phyloP scores from a whole-genome alignment of 176 grass and related monocot genomes.

The Oryza glaberrima region DNA sequence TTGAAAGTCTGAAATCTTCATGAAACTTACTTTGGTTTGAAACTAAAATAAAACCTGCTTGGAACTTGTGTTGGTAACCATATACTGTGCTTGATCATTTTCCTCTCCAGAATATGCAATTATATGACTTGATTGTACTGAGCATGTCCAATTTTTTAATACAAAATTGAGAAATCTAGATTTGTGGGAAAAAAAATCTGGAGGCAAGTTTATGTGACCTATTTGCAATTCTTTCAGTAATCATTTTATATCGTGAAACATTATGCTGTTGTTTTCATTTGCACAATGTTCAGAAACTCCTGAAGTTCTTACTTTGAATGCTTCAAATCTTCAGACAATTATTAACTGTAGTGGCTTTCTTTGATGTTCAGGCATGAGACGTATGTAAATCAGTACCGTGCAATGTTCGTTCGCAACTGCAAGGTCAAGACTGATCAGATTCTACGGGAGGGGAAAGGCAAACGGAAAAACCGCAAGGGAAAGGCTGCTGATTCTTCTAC shows the following conservation, averaged over 20 bases:
- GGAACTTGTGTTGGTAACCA: not conserved
- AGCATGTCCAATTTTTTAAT: constrained; percentile 11
- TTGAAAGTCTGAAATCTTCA: not conserved
- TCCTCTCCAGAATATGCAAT: not conserved
- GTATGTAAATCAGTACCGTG: constrained; percentile 89
- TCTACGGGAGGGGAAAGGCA: constrained; percentile 59
- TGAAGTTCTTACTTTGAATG: not conserved
- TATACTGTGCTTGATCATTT: not conserved
- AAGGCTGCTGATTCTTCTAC: constrained; percentile 33
- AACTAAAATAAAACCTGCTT: not conserved
- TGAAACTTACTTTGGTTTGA: too few relatives aligned
- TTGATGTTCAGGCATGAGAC: constrained; percentile 76
- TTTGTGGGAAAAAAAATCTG: not conserved
- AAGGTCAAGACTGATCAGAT: constrained; percentile 83
- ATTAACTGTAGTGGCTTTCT: not conserved
- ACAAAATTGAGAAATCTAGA: not conserved
- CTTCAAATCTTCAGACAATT: not conserved
- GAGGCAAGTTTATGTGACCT: not conserved
- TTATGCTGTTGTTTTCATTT: not conserved
- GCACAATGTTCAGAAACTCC: not conserved
- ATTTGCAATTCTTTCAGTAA: not conserved
- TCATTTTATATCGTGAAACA: not conserved
- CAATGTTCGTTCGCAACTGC: constrained; percentile 89
- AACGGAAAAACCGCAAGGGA: constrained; percentile 56
- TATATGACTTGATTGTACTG: not conserved